phyloP scores from a whole-genome alignment of 768 basidiomycete species.

The Boletus sp. region DNA sequence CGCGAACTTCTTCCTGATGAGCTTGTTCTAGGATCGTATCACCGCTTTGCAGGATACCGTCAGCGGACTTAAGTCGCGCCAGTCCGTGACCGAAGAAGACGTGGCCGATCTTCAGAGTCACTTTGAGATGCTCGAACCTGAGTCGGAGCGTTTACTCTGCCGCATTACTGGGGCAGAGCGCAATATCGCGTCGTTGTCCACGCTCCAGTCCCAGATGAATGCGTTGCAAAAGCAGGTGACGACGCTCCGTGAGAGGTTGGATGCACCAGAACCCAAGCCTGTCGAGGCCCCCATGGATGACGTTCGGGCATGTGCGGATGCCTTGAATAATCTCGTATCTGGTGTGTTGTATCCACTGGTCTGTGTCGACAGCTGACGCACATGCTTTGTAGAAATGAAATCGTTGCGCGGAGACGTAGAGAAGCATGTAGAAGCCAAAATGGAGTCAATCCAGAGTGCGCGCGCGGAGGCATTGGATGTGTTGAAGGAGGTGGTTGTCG shows the following conservation, averaged over 20 bases:
- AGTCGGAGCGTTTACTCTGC: constrained; percentile 28
- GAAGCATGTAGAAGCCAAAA: constrained; percentile 44
- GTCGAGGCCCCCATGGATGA: constrained; percentile 19
- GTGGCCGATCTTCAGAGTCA: constrained; percentile 34
- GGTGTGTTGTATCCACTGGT: constrained; percentile 32
- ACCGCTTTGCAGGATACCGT: constrained; percentile 19
- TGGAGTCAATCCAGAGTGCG: constrained; percentile 42
- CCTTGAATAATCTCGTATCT: constrained; percentile 38
- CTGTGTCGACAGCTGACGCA: not conserved
- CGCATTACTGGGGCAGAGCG: constrained; percentile 29
- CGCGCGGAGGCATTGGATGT: constrained; percentile 37
- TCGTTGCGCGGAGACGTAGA: constrained; percentile 40
- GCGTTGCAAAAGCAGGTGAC: constrained; percentile 17
- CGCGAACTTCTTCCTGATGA: not conserved
- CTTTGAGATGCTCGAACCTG: constrained; percentile 38
- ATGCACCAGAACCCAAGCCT: constrained; percentile 9
- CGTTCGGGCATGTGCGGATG: constrained; percentile 30
- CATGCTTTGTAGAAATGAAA: constrained; percentile 40
- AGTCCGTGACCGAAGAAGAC: constrained; percentile 28
- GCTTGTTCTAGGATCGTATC: constrained; percentile 23
- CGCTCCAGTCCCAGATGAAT: constrained; percentile 24
- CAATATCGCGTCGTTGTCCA: constrained; percentile 30
- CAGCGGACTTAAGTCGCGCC: constrained; percentile 21
- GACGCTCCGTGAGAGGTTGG: constrained; percentile 20
- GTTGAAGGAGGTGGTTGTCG: constrained; percentile 35